Base-by-base conservation (phyloP, 2,329 filamentous ascomycete genomes). In the Cytospora paraplurivora region DNA sequence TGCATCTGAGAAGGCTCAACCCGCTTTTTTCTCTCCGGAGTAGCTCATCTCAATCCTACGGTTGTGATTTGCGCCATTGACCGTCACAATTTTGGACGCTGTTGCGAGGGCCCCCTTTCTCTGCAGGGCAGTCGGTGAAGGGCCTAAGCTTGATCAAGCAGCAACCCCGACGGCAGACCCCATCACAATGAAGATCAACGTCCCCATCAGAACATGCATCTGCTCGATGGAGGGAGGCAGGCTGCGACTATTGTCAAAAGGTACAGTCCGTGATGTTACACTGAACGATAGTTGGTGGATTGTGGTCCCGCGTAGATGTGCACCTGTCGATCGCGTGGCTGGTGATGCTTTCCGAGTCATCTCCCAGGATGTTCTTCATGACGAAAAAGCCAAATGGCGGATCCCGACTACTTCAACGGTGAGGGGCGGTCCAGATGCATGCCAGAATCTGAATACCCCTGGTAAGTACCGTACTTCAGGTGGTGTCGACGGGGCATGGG, bases 151-250 rank as follows among this genome's bases (percentile, higher is more conserved):
- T 56, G 62, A 76, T 78, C 68, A 47, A 76, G 76, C 69, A 72
- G 71, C 67, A 68, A 68, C 63, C 71, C 76, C 76, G 76, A 71
- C 69, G 71, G 70, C 68, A 75, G 70, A 66, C 71, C 72, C 74
- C 72, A 73, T 74, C 74, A 66, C 69, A 71, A 73, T 68, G 69
- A 73, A 70, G 73, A 75, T 75, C 74, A 70, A 68, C 69, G 70
- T 67, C 71, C 71, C 72, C 73, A 70, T 72, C 68, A 67, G 70
- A 66, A 62, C 69, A 68, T 52, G 27, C 51, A 51, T 49, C 71
- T 72, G 70, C 74, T 74, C 71, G 71, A 76, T 76, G 72, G 72
- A 74, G 73, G 69, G 75, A 72, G 55, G 66, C 66, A 62, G 66
- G 56, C 61, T 69, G 66, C 66, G 67, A 62, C 62, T 61, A 64